These are phyloP conservation scores for Termitomyces sp. DNA, from an alignment of 768 basidiomycete species.

Conservation along the genomic window DNA sequence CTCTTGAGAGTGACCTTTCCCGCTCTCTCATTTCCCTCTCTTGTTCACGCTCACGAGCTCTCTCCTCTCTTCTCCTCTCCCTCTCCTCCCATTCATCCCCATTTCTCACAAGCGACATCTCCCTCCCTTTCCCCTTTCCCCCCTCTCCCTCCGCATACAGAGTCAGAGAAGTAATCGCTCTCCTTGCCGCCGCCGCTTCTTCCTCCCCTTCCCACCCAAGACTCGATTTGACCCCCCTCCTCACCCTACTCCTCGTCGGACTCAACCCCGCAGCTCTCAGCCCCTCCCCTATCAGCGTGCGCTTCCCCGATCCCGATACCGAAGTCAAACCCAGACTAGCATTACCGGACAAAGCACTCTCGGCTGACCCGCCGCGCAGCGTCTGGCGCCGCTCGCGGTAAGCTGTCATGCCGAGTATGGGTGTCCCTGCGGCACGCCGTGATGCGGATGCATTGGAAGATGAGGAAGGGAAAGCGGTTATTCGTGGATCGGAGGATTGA, in stretches of 20 bases:
- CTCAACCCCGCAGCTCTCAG: constrained; percentile 66
- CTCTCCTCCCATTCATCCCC: neutral
- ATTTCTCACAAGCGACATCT: neutral
- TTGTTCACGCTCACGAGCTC: neutral
- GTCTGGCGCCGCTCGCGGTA: constrained; percentile 47
- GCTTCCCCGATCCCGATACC: constrained; percentile 18
- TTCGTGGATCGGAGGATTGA: neutral
- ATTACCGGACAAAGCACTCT: constrained; percentile 42
- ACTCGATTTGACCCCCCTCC: constrained; percentile 1
- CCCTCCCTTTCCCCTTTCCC: constrained; percentile 7
- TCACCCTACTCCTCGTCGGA: constrained; percentile 21
- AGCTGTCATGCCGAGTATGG: constrained; percentile 14
- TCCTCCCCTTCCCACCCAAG: constrained; percentile 9
- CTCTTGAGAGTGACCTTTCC: constrained; percentile 12
- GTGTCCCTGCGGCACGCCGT: constrained; percentile 3
- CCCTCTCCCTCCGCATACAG: neutral
- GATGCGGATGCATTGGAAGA: neutral
- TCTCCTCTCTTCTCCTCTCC: neutral
- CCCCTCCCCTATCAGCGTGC: constrained; percentile 62
- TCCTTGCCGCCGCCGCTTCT: constrained; percentile 8
- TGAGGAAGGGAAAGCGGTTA: neutral
- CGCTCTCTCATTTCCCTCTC: constrained; percentile 12
- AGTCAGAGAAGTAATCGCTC: neutral
- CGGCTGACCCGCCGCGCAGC: constrained; percentile 62
- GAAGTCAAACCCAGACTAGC: too few relatives aligned